These are phyloP conservation scores for Astrothelium macrocarpum DNA, from an alignment of 495 filamentous ascomycete genomes.

Conservation along the genomic window DNA sequence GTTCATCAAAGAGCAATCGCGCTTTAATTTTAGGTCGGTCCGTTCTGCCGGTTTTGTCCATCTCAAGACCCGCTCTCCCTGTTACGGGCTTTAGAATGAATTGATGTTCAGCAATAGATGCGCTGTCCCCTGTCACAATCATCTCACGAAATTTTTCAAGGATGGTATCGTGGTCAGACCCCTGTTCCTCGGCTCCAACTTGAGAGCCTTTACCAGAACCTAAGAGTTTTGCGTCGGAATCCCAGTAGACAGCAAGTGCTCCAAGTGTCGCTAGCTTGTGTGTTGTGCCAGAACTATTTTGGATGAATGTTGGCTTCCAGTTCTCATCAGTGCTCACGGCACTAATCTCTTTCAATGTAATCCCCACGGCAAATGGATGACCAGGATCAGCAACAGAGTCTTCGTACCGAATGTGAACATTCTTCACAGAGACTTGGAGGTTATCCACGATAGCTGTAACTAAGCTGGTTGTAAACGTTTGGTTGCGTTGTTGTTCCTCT, in stretches of 20 bases:
- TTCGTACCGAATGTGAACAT: slow-evolving; percentile 95
- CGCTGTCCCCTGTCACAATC: slow-evolving; percentile 57
- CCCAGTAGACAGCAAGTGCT: slow-evolving; percentile 90
- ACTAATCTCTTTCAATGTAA: slow-evolving; percentile 90
- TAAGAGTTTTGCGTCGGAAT: slow-evolving; percentile 78
- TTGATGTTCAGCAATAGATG: slow-evolving; percentile 53
- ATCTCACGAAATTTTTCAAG: slow-evolving; percentile 63
- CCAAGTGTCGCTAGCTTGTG: slow-evolving; percentile 87
- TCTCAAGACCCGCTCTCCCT: slow-evolving; percentile 80
- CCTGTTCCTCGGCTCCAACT: slow-evolving; percentile 53
- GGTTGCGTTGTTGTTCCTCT: slow-evolving; percentile 90
- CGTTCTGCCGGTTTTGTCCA: slow-evolving; percentile 78
- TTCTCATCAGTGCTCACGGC: slow-evolving; percentile 88
- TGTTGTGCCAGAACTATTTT: slow-evolving; percentile 67
- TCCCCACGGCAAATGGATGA: slow-evolving; percentile 84
- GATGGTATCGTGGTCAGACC: slow-evolving; percentile 60
- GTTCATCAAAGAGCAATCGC: slow-evolving; percentile 83
- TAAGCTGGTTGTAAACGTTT: slow-evolving; percentile 91
- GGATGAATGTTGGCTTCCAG: slow-evolving; percentile 91
- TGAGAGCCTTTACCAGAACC: slow-evolving; percentile 58
- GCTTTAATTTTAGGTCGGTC: slow-evolving; percentile 85
- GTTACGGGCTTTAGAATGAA: slow-evolving; percentile 93
- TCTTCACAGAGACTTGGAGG: slow-evolving; percentile 91
- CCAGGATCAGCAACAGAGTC: slow-evolving; percentile 92
- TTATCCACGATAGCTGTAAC: slow-evolving; percentile 96